Evolutionary conservation across 1,284 basidiomycete species (phyloP), one percentile per base, ranked within the genome.

Genomic region (Leccinum fallax): DNA sequence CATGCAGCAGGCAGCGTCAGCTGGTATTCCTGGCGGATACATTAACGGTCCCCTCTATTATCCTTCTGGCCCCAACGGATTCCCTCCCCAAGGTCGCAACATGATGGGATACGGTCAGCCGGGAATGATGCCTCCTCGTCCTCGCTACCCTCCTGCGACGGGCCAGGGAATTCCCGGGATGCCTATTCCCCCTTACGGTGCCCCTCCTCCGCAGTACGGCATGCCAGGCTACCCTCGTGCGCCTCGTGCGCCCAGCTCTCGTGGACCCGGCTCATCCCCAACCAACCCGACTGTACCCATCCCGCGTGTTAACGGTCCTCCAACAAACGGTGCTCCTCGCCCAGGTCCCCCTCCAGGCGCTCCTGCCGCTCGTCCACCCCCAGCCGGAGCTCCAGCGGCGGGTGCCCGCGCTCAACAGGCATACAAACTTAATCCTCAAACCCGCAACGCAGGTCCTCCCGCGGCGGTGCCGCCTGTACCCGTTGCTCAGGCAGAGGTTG

Each of bases 1-100:
- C 69, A 91, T 95, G 85, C 94, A 96, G 77, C 95, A 97, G 83
- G 92, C 91, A 68, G 92, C 90, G 62, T 90, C 90, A 60, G 90
- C 90, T 67, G 93, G 93, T 63, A 83, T 94, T 63, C 89, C 92
- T 65, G 87, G 86, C 67, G 89, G 89, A 64, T 95, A 92, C 79
- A 88, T 94, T 75, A 89, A 89, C 65, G 87, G 87, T 43, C 91
- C 93, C 46, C 88, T 95, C 81, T 96, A 95, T 83, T 95, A 95
- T 74, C 92, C 90, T 63, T 89, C 92, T 67, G 90, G 88, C 43
- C 92, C 93, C 61, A 89, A 81, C 64, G 83, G 88, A 53, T 94
- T 91, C 82, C 85, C 91, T 79, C 89, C 90, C 71, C 83, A 81
- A 63, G 87, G 89, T 62, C 93, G 92, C 70, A 88, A 87, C 63